Base-by-base conservation (phyloP, 2,329 filamentous ascomycete species). In the Colletotrichum salicis region DNA sequence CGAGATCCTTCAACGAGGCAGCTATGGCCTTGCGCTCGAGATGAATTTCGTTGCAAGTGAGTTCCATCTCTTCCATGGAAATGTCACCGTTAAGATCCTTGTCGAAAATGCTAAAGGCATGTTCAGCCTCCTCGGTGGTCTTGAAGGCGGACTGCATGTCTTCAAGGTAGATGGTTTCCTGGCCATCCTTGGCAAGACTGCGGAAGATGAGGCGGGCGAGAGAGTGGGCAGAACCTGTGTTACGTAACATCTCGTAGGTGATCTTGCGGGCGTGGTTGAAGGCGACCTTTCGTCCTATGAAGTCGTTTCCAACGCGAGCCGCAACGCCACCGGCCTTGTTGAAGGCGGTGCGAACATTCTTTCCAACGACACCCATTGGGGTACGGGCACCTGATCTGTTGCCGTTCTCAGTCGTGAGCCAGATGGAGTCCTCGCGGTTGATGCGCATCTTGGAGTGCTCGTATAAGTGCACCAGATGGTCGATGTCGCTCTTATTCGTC, bases 81-180 rank as follows among this genome's bases (percentile, higher is more conserved):
- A 98, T 97, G 78, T 98, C 96, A 4, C 95, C 96, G 74, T 98
- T 98, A 84, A 98, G 90, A 77, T 98, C 96, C 79, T 96, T 97
- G 83, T 98, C 96, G 76, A 98, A 98, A 86, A 98, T 95, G 76
- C 87, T 86, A 77, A 98, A 98, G 0, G 95, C 95, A 3, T 93
- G 93, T 65, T 96, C 93, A 0, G 95, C 94, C 79, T 98, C 96
- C 15, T 98, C 95, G 22, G 92, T 88, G 29, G 92, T 93, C 11
- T 92, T 88, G 76, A 97, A 98, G 0, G 94, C 95, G 12, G 88
- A 85, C 73, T 91, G 91, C 65, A 98, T 82, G 77, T 98, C 95
- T 10, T 95, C 94, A 0, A 92, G 87, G 24, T 90, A 88, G 5
- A 98, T 91, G 0, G 93, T 94, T 22, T 97, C 93, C 13, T 89